Evolutionary conservation across 148 eudicot genomes (phyloP).

Genomic region (Rhododendron simsii): DNA sequence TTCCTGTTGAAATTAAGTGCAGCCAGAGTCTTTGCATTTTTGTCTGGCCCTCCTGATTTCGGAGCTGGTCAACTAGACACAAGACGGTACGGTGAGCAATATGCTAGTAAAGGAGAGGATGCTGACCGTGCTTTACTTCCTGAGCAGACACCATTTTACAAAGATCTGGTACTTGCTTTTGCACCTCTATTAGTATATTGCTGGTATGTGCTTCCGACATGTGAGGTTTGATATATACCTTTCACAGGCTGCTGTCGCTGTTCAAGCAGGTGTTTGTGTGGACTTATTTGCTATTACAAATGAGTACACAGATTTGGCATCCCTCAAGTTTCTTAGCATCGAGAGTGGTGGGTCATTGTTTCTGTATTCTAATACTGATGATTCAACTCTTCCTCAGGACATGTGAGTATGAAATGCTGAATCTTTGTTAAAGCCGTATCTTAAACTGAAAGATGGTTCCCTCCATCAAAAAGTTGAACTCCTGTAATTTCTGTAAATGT

Average conservation of each 20-base stretch:
- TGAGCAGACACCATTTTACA: slow-evolving; percentile 96
- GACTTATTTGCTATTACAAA: slow-evolving; percentile 96
- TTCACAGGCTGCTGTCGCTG: slow-evolving; percentile 98
- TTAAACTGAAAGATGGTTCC: not conserved
- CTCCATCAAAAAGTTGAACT: not conserved
- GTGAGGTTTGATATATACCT: slow-evolving; percentile 40
- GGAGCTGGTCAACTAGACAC: slow-evolving; percentile 97
- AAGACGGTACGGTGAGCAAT: slow-evolving; percentile 93
- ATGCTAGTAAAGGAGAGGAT: slow-evolving; percentile 99
- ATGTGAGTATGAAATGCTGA: slow-evolving; percentile 56
- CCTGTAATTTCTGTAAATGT: not conserved
- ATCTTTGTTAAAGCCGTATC: not conserved
- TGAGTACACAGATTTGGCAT: slow-evolving; percentile 96
- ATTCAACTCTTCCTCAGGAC: slow-evolving; percentile 99
- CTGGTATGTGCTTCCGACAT: slow-evolving; percentile 3
- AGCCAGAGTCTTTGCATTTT: slow-evolving; percentile 94
- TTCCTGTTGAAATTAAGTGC: slow-evolving; percentile 23
- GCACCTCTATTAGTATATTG: not conserved
- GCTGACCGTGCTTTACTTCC: slow-evolving; percentile 98
- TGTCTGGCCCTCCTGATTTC: slow-evolving; percentile 96
- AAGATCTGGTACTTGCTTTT: slow-evolving; percentile 64
- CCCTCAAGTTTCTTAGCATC: slow-evolving; percentile 86
- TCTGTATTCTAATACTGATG: slow-evolving; percentile 82
- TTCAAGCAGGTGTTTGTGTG: slow-evolving; percentile 98
- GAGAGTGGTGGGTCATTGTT: slow-evolving; percentile 96